These are phyloP conservation scores for Paralagenidium karlingii DNA, from an alignment of 352 stramenopile genomes.

Conservation along the genomic window DNA sequence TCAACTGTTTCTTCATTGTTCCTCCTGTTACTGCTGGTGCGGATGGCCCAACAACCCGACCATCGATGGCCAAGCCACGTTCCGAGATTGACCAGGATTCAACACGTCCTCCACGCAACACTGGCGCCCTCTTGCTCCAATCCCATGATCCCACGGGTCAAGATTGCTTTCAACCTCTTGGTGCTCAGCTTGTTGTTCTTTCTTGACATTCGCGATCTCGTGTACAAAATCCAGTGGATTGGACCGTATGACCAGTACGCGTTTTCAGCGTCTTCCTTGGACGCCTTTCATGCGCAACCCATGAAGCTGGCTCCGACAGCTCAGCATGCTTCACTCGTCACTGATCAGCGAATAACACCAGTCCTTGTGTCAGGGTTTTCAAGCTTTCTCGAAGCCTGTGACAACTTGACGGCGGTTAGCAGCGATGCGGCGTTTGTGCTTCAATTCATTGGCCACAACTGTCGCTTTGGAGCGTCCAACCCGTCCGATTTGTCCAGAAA, in stretches of 20 bases:
- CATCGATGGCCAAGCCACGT: too few species aligned
- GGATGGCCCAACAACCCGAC: too few species aligned
- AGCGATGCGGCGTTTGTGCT: constrained; percentile 26
- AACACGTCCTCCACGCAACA: too few species aligned
- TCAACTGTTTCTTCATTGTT: too few species aligned
- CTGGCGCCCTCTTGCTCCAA: too few species aligned
- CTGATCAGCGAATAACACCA: background rate
- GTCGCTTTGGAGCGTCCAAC: constrained; percentile 6
- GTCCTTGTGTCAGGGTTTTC: constrained; percentile 6
- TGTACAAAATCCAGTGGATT: constrained; percentile 16
- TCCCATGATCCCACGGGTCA: too few species aligned
- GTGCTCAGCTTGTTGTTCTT: constrained; percentile 1
- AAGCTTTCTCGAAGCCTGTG: constrained; percentile 6
- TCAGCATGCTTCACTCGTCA: too few species aligned
- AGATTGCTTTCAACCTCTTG: background rate
- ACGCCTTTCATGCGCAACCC: background rate
- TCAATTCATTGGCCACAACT: constrained; percentile 15
- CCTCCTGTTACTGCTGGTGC: too few species aligned
- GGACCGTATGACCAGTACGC: constrained; percentile 10
- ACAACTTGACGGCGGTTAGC: constrained; percentile 7
- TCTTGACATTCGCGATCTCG: constrained; percentile 13
- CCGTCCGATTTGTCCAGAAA: too few species aligned
- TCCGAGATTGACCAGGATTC: too few species aligned
- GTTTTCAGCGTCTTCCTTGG: constrained; percentile 8
- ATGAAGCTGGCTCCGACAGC: too few species aligned